Evolutionary conservation across 345 rosid genomes (phyloP), one percentile per base, ranked within the genome.

Genomic region (Lepidium sativum): DNA sequence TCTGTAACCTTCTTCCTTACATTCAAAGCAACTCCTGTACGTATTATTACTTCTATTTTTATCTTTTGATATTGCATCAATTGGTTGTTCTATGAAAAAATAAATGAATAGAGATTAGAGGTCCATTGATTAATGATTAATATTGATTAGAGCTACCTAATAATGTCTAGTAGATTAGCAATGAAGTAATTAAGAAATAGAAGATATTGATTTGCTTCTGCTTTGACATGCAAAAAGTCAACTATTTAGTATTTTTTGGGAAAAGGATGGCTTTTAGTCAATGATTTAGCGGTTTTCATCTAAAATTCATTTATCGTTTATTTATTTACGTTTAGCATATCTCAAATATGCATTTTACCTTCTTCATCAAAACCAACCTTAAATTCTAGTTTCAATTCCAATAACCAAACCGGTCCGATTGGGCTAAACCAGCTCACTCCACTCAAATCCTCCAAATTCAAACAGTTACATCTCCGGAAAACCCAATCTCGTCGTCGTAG

Each of bases 381-480:
- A 5, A 60, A 49, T 15, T 43, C 74, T 60, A 73, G 43, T 55
- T 55, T 52, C 37, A 35, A 0, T 20, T 4, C 16, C 1, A 8
- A 11, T 21, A 72, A 61, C 76, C 81, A 70, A 72, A 38, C 80
- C 44, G 83, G 91, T 27, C 72, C 79, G n/a, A 66, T 85, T 27
- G 89, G 92, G 29, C 80, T 91, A 1, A 86, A 80, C 61, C 84
- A 83, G 20, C 87, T 84, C 47, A 81, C 83, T 58, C 77, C 83
- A 57, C 85, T 65, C 97, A 91, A 73, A 83, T 91, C 73, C 85
- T 75, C 6, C 88, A 83, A 75, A 81, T 87, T 40, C 89, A 92
- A 68, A 60, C 84, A 20, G 56, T 27, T 87, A 65, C 29, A 32
- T 17, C 67, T 65, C 60, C 16, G 65, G 4, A 54, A 64, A 56